Base-by-base conservation (phyloP, 1,284 basidiomycete genomes). In the Cystobasidium sp. region DNA sequence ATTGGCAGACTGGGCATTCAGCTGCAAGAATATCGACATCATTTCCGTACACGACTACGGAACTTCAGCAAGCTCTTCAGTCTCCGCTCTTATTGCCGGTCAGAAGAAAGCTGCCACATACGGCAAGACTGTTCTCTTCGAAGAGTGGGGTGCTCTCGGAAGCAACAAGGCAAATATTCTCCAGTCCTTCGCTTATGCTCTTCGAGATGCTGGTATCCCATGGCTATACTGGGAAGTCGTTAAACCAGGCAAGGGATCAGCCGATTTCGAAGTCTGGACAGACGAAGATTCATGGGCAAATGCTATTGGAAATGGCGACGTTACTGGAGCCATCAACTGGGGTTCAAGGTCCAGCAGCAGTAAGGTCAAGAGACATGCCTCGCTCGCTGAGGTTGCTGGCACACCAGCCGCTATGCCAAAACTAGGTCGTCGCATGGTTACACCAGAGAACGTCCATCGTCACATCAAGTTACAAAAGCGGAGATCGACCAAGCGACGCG, bases 21-120 rank as follows among this genome's bases (percentile, higher is more conserved):
- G 71, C 52, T 85, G 83, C 78, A 66, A 65, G 39, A 76, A 81
- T 7, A 78, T 84, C 71, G 84, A 84, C 75, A 78, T 84, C 64
- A 77, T 84, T 76, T 80, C 83, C 6, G 82, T 84, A 20, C 84
- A 84, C 74, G 83, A 84, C 18, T 85, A 84, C 75, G 83, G 82
- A 39, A 79, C 79, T 44, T 80, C 80, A 7, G 82, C 84, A 64
- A 78, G 78, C 43, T 52, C 70, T 12, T 83, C 82, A 1, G 78
- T 75, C 8, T 79, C 78, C 9, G 76, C 78, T 16, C 81, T 84
- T 43, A 69, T 81, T 75, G 76, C 78, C 39, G 80, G 80, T 24
- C 80, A 84, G 69, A 74, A 80, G 65, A 78, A 79, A 56, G 83
- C 83, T 0, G 75, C 80, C 63, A 63, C 74, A 18, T 79, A 80